phyloP scores from a whole-genome alignment of 148 eudicot genomes.

The Bassia scoparia region DNA sequence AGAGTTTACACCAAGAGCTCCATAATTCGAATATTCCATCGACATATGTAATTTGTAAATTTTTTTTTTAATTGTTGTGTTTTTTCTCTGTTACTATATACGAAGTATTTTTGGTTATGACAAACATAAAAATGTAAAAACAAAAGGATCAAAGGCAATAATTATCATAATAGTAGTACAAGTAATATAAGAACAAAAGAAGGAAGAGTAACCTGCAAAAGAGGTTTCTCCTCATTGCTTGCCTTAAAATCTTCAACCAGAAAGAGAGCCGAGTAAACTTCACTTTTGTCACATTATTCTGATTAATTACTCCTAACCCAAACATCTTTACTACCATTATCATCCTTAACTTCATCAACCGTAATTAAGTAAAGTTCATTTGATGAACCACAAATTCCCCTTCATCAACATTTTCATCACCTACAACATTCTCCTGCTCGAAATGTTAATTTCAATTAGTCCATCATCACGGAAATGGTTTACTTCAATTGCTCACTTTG shows the following conservation, averaged over 20 bases:
- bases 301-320: slow-evolving; percentile 1
- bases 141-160: neutral
- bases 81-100: no score
- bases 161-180: neutral
- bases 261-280: neutral
- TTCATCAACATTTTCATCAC: slow-evolving; percentile 4
- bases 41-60: no score
- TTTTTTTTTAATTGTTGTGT: no score
- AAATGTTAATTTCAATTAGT: no score
- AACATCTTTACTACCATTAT: slow-evolving; percentile 12
- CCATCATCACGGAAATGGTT: no score
- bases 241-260: slow-evolving; percentile 5
- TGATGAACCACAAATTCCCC: slow-evolving; percentile 27
- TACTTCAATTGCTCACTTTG: no score
- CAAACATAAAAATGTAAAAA: no score
- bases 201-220: slow-evolving; percentile 43
- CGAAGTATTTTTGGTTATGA: no score
- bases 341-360: slow-evolving; percentile 10
- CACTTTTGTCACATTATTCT: slow-evolving; percentile 1
- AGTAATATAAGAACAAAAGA: neutral
- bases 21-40: no score
- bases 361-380: slow-evolving; percentile 24
- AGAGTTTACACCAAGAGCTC: no score
- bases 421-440: no score
- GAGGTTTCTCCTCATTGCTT: slow-evolving; percentile 43